Base-by-base conservation (phyloP, 805 yeast species). In the Danielozyma ontarioensis region DNA sequence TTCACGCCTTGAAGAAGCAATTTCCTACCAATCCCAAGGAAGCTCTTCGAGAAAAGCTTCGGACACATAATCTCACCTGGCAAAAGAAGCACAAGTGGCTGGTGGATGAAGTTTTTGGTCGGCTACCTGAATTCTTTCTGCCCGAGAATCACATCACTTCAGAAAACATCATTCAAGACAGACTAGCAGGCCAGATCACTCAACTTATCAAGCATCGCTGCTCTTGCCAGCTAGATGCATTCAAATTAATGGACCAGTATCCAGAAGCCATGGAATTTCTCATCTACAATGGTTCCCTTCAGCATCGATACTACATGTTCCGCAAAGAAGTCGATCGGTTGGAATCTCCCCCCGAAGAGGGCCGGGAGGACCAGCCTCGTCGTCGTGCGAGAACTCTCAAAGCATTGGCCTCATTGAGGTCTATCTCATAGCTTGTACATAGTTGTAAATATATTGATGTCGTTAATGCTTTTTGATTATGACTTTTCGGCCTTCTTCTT, bases 211-310 rank as follows among this genome's bases (percentile, higher is more conserved):
- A n/a, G n/a, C n/a, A n/a, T n/a, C n/a, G n/a, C n/a, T 24, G 14
- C 13, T 6, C 8, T 10, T 10, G 10, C n/a, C 24, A 41, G 17
- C 30, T 16, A 4, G 33, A 42, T 17, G 58, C 61, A 13, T 62
- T 53, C 32, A 33, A 37, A 17, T 41, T 62, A 31, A 55, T 56
- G 54, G 63, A 62, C 31, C 41, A 52, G 26, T 64, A 40, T 34
- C 69, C 68, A 6, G 50, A 48, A 18, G 50, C 64, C 4, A 45
- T 63, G 25, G 64, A 58, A 39, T 57, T 42, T 29, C 42, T 62
- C 28, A 32, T 54, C 21, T 43, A 42, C 33, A 48, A 46, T 27
- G 45, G 43, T 12, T 40, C 39, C 7, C 44, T 51, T 13, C 40
- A 51, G 29, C 35, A 39, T 4, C 45, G 55, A 11, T 27, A 40